phyloP scores from a whole-genome alignment of 169 alveolate genomes.

The Plasmodium vinckei region DNA sequence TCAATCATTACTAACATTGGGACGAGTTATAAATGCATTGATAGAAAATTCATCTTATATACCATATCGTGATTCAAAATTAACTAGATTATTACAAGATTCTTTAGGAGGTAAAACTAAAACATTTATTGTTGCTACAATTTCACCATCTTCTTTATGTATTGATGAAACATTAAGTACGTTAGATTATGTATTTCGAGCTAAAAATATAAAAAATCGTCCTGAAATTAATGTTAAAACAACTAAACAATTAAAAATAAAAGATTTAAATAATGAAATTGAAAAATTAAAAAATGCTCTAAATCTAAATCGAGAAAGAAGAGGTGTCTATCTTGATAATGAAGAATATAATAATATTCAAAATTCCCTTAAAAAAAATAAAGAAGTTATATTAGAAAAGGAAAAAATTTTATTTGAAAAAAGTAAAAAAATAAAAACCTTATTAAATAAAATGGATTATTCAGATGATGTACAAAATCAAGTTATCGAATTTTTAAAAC shows the following conservation, averaged over 20 bases:
- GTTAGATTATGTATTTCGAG: constrained; percentile 93
- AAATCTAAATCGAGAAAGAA: constrained; percentile 78
- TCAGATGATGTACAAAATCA: constrained; percentile 69
- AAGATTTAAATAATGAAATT: constrained; percentile 82
- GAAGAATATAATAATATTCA: constrained; percentile 73
- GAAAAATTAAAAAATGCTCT: constrained; percentile 80
- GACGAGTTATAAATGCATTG: constrained; percentile 93
- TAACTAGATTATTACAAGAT: constrained; percentile 94
- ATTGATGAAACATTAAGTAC: constrained; percentile 93
- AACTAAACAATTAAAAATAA: constrained; percentile 89
- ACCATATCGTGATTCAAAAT: constrained; percentile 97
- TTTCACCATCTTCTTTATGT: constrained; percentile 93
- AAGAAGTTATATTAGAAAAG: constrained; percentile 58
- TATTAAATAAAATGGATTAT: constrained; percentile 55
- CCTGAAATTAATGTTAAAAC: constrained; percentile 92
- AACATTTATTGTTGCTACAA: constrained; percentile 95
- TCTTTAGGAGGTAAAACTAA: constrained; percentile 97
- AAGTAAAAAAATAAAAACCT: constrained; percentile 59
- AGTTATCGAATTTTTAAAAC: constrained; percentile 14
- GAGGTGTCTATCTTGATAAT: constrained; percentile 79
- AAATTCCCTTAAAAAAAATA: constrained; percentile 42
- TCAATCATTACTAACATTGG: constrained; percentile 90
- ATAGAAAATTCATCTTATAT: constrained; percentile 92
- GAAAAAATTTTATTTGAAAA: constrained; percentile 55
- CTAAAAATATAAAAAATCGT: constrained; percentile 92